A percentile compares a stretch with the other conserved stretches of the same genome.
These are phyloP conservation scores for Draba incana DNA, from an alignment of 345 rosid species.

Conservation along the genomic window DNA sequence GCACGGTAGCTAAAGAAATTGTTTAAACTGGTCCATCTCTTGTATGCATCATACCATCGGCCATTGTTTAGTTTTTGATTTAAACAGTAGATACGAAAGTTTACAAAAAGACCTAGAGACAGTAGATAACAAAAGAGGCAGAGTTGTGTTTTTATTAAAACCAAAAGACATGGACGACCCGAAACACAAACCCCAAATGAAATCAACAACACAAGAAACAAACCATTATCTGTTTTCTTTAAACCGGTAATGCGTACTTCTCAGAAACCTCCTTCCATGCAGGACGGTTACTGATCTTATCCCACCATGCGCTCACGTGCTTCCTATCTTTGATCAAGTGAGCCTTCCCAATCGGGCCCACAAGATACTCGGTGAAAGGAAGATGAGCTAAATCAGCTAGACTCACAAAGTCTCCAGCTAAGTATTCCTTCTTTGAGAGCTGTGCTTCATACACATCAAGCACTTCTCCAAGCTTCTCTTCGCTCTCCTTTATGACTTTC, in stretches of 20 bases:
- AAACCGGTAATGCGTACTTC: slow-evolving; percentile 33
- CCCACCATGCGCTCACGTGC: slow-evolving; percentile 69
- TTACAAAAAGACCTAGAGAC: too few species aligned
- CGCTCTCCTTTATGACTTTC: slow-evolving; percentile 54
- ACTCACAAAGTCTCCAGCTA: slow-evolving; percentile 67
- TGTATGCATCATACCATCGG: too few species aligned
- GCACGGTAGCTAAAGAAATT: not conserved
- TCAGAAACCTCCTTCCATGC: slow-evolving; percentile 60
- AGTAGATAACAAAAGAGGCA: not conserved
- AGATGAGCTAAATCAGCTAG: slow-evolving; percentile 71
- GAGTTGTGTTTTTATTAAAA: slow-evolving; percentile 20
- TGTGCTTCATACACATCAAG: slow-evolving; percentile 64
- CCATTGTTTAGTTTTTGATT: too few species aligned
- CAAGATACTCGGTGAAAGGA: slow-evolving; percentile 56
- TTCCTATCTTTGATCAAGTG: slow-evolving; percentile 56
- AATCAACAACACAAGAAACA: slow-evolving; percentile 6
- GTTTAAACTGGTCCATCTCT: too few species aligned
- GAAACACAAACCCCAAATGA: slow-evolving; percentile 14
- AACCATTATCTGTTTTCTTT: not conserved
- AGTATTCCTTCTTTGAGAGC: slow-evolving; percentile 59
- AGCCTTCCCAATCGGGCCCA: slow-evolving; percentile 52
- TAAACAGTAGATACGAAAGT: too few species aligned
- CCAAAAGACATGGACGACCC: not conserved
- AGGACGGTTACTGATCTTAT: slow-evolving; percentile 60
- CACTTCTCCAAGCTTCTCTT: slow-evolving; percentile 60